phyloP scores from a whole-genome alignment of 1,284 basidiomycete genomes.

The Meira nashicola region DNA sequence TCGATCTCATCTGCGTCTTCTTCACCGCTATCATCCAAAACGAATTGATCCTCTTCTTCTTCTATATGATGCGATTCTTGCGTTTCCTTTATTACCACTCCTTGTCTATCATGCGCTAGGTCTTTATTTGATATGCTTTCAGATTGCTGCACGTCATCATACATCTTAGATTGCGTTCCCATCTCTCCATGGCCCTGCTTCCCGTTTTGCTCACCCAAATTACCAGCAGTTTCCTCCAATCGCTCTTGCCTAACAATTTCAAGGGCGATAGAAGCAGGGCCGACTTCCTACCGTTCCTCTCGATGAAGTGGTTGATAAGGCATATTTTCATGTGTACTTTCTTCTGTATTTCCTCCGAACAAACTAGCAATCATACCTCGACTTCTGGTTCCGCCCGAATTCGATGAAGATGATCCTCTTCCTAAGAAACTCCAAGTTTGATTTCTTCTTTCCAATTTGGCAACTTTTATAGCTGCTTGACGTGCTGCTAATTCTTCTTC shows the following conservation, averaged over 20 bases:
- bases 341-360: not conserved
- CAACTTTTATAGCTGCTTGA: slow-evolving; percentile 37
- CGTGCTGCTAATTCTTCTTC: slow-evolving; percentile 69
- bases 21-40: not conserved
- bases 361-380: not conserved
- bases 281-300: slow-evolving; percentile 1
- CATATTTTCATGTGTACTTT: not conserved
- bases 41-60: not conserved
- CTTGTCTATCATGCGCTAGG: not conserved
- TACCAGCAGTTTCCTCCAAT: not conserved
- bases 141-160: not conserved
- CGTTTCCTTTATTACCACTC: not conserved
- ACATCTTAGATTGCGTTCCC: not conserved
- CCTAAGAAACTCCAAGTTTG: too few relatives aligned
- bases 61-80: not conserved
- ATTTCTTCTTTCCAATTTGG: slow-evolving; percentile 60
- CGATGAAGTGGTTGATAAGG: not conserved
- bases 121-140: too few relatives aligned
- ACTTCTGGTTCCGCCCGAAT: too few relatives aligned
- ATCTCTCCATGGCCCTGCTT: slow-evolving; percentile 4
- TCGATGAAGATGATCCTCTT: not conserved
- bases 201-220: not conserved
- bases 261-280: slow-evolving; percentile 6
- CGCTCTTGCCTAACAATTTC: not conserved
- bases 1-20: slow-evolving; percentile 3